phyloP scores from a whole-genome alignment of 2,329 filamentous ascomycete genomes.

The Phyllosticta ampelicida region DNA sequence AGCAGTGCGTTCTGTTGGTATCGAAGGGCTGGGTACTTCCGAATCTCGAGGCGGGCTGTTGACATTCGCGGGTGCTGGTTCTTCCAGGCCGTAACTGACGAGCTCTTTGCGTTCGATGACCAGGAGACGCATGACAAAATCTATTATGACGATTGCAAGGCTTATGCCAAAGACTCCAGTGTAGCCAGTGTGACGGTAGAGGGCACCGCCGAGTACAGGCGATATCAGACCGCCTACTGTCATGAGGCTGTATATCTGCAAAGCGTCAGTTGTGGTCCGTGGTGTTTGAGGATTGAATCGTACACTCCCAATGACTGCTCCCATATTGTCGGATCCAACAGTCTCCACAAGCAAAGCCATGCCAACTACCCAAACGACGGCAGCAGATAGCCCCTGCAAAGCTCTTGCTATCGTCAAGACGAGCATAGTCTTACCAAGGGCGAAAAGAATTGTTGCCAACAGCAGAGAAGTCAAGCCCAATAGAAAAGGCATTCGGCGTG shows the following conservation, averaged over 20 bases:
- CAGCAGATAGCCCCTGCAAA: constrained; percentile 47
- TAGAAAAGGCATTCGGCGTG: constrained; percentile 48
- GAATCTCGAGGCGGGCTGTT: constrained; percentile 7
- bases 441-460: constrained; percentile 45
- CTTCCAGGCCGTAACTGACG: constrained; percentile 18
- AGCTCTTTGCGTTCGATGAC: constrained; percentile 55
- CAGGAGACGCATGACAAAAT: constrained; percentile 49
- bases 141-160: constrained; percentile 43
- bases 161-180: constrained; percentile 48
- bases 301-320: constrained; percentile 50
- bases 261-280: neutral
- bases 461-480: constrained; percentile 43
- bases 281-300: constrained; percentile 11
- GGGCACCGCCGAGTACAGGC: constrained; percentile 48
- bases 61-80: neutral
- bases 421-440: constrained; percentile 38
- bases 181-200: constrained; percentile 50
- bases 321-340: constrained; percentile 45
- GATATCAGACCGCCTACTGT: constrained; percentile 46
- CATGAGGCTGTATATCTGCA: constrained; percentile 47
- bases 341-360: constrained; percentile 50
- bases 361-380: constrained; percentile 50
- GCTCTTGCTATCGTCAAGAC: constrained; percentile 43
- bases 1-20: constrained; percentile 18
- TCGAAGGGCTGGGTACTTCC: constrained; percentile 5